A percentile compares a stretch with the other conserved stretches of the same genome.
Evolutionary conservation across 371 early-diverging fungal species (phyloP).

Genomic region (Mucor racemosus): DNA sequence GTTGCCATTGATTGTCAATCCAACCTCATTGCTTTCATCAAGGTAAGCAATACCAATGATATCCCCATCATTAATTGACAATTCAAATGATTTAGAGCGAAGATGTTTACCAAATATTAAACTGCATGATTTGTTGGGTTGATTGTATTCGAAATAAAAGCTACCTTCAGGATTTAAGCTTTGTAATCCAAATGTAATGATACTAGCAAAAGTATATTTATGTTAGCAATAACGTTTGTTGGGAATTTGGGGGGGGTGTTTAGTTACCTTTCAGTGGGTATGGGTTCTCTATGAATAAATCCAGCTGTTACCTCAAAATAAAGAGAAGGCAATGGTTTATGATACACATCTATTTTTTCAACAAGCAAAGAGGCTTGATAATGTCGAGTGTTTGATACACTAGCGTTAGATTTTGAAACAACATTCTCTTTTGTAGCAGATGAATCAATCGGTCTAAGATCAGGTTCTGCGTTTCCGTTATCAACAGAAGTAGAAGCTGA

Average conservation of each 20-base stretch:
- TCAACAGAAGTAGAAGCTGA: neutral
- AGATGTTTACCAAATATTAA: slow-evolving; percentile 16
- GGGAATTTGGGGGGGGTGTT: neutral
- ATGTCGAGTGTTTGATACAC: neutral
- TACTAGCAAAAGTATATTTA: slow-evolving; percentile 4
- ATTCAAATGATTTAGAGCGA: slow-evolving; percentile 27
- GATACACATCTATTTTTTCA: neutral
- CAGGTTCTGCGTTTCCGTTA: slow-evolving; percentile 28
- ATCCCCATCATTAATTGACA: slow-evolving; percentile 26
- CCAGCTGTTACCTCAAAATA: slow-evolving; percentile 40
- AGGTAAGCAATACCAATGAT: slow-evolving; percentile 35
- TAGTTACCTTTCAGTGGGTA: slow-evolving; percentile 17
- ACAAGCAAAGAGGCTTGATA: neutral
- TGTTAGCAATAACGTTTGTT: too few relatives aligned
- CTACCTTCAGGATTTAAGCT: slow-evolving; percentile 14
- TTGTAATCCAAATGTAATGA: slow-evolving; percentile 30
- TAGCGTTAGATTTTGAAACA: neutral
- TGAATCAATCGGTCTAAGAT: slow-evolving; percentile 26
- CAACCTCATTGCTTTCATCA: slow-evolving; percentile 22
- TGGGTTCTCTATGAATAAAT: slow-evolving; percentile 10
- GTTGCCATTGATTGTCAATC: slow-evolving; percentile 33
- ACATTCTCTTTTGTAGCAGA: neutral
- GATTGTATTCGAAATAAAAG: slow-evolving; percentile 35
- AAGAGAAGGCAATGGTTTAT: slow-evolving; percentile 29
- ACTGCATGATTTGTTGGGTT: slow-evolving; percentile 5